Base-by-base conservation (phyloP, 2,329 filamentous ascomycete species). In the Trichoderma sp. region DNA sequence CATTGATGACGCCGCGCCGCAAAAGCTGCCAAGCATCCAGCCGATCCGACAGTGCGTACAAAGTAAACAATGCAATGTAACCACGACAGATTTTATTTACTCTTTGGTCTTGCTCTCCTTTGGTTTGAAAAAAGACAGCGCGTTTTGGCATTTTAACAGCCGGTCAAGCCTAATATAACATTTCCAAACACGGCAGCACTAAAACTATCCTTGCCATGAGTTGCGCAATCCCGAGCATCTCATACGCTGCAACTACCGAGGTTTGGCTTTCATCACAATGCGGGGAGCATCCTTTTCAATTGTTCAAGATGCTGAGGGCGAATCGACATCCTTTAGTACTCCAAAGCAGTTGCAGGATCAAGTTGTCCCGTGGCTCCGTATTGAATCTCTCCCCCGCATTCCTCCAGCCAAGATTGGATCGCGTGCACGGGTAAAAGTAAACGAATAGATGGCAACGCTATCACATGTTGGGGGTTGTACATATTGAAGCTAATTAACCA, bases 241-340 rank as follows among this genome's bases (percentile, higher is more conserved):
- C 45, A 59, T 56, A 68, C 45, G 50, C 69, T 72, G 18, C 38
- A 63, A 59, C 27, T 73, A 12, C 71, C 71, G 71, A 73, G 71
- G 71, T 31, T 65, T 56, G 41, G 27, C 14, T 73, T 21, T n/a
- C 24, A 29, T 56, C 71, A 53, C 69, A 73, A 73, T 64, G 59
- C 59, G 71, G 71, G 71, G 71, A 73, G 60, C 41, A 50, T 27
- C 60, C 60, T 35, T 33, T 27, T 12, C 71, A 7, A 9, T 11
- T 53, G 38, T 38, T 11, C 21, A 14, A 50, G 29, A 53, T 38
- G 60, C 6, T 38, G 59, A 56, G 50, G 18, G 41, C 68, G 59
- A 72, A 73, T 65, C 3, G 60, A 63, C n/a, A 6, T 45, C 18
- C 24, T 41, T 60, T 21, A n/a, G 16, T 60, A 29, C 56, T 29